Conservation (phyloP, 1,139 yeast species). For the Oligophagozyma castellii region DNA sequence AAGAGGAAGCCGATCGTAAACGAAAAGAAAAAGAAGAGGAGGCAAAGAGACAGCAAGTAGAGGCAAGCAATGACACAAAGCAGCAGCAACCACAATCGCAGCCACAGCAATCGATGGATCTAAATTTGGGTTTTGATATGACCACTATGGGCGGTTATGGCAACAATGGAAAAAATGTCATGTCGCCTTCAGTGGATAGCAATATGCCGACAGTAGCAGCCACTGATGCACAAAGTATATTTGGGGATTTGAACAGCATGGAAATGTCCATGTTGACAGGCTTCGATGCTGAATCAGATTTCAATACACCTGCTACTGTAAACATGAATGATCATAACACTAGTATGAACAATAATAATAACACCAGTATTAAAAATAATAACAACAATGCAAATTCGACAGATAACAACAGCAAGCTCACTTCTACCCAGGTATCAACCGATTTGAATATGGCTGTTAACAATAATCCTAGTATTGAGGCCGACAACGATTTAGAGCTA, state of each 20-base stretch:
- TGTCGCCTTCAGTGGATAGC: not conserved
- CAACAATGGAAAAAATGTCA: slow-evolving; percentile 1
- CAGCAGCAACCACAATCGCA: slow-evolving; percentile 1
- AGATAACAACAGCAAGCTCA: slow-evolving; percentile 3
- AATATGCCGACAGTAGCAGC: too few relatives aligned
- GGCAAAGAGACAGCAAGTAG: slow-evolving; percentile 4
- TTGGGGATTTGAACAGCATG: slow-evolving; percentile 18
- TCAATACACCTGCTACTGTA: slow-evolving; percentile 12
- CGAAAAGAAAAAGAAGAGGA: slow-evolving; percentile 5
- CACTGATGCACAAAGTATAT: too few relatives aligned
- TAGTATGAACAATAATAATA: slow-evolving; percentile 1
- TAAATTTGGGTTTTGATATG: slow-evolving; percentile 2
- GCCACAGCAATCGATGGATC: not conserved
- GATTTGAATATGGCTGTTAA: not conserved
- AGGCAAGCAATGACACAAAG: slow-evolving; percentile 3
- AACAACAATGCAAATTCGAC: slow-evolving; percentile 1
- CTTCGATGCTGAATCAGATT: slow-evolving; percentile 16
- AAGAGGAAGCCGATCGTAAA: slow-evolving; percentile 10
- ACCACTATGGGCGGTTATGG: slow-evolving; percentile 1
- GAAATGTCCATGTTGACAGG: slow-evolving; percentile 23
- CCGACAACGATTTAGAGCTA: not conserved
- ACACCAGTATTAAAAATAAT: slow-evolving; percentile 2
- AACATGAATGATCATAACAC: slow-evolving; percentile 1
- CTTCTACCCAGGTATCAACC: not conserved
- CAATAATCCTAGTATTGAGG: not conserved